Conservation (phyloP, 805 yeast genomes). For the Metschnikowia anglica region DNA sequence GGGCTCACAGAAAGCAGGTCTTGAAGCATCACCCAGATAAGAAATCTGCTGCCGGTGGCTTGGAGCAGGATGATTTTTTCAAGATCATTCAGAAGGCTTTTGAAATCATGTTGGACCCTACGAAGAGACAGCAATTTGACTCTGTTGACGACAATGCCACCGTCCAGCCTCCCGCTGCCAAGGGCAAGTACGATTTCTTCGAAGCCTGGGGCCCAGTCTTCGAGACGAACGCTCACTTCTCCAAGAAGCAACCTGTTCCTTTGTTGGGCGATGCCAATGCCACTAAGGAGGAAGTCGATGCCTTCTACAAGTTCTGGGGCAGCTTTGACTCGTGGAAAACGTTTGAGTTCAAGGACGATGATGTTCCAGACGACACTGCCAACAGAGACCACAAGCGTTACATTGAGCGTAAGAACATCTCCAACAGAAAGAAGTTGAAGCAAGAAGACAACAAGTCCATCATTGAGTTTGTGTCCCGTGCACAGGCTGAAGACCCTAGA, state of each 20-base stretch:
- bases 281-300: slow-evolving; percentile 77
- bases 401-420: slow-evolving; percentile 95
- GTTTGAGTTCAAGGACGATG: slow-evolving; percentile 97
- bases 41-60: slow-evolving; percentile 85
- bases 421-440: slow-evolving; percentile 95
- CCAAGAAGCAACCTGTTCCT: slow-evolving; percentile 89
- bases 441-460: slow-evolving; percentile 93
- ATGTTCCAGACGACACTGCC: slow-evolving; percentile 97
- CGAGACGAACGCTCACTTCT: slow-evolving; percentile 86
- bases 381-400: slow-evolving; percentile 99
- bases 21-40: slow-evolving; percentile 98
- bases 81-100: slow-evolving; percentile 96
- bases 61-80: slow-evolving; percentile 94
- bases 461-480: slow-evolving; percentile 83
- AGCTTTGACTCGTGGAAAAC: slow-evolving; percentile 97
- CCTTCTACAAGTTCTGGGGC: slow-evolving; percentile 88
- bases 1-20: slow-evolving; percentile 96
- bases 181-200: slow-evolving; percentile 74
- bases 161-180: slow-evolving; percentile 72
- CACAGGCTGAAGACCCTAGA: slow-evolving; percentile 90
- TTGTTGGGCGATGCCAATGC: slow-evolving; percentile 65
- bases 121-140: slow-evolving; percentile 89
- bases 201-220: slow-evolving; percentile 93
- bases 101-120: slow-evolving; percentile 83
- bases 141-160: slow-evolving; percentile 90